Evolutionary conservation across 2,329 filamentous ascomycete species (phyloP).

Genomic region (Fusarium concolor): DNA sequence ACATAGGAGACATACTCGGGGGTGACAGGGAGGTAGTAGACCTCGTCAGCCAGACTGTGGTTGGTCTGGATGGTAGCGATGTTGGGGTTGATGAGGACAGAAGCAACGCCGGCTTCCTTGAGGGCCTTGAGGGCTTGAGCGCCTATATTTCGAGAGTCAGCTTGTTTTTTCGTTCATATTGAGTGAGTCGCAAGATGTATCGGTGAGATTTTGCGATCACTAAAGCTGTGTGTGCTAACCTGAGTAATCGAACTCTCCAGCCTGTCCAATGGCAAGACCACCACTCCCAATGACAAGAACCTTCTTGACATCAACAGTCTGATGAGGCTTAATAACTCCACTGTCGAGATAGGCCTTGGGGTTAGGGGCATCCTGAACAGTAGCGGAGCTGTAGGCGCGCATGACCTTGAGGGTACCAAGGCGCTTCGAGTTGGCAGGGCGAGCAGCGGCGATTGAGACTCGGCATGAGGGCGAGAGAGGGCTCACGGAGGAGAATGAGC

Average conservation of each 20-base stretch:
- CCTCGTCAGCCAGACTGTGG: constrained; percentile 94
- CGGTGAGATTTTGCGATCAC: constrained; percentile 12
- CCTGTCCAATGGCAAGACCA: constrained; percentile 95
- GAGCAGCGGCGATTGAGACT: constrained; percentile 45
- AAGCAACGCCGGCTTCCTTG: constrained; percentile 92
- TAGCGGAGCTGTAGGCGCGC: constrained; percentile 56
- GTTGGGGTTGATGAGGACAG: constrained; percentile 96
- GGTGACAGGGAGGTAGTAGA: constrained; percentile 98
- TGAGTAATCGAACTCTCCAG: constrained; percentile 98
- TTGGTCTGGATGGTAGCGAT: constrained; percentile 99
- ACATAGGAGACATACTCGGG: constrained; percentile 98
- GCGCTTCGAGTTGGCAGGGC: constrained; percentile 56
- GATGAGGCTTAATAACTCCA: constrained; percentile 82
- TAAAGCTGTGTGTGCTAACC: constrained; percentile 67
- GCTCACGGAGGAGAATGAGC: constrained; percentile 57
- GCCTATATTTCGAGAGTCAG: constrained; percentile 64
- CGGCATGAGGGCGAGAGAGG: constrained; percentile 46
- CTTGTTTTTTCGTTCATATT: constrained; percentile 25
- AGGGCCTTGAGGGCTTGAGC: constrained; percentile 96
- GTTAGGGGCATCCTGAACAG: constrained; percentile 77
- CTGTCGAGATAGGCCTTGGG: constrained; percentile 90
- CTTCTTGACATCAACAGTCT: constrained; percentile 93
- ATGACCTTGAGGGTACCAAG: constrained; percentile 61
- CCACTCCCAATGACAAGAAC: constrained; percentile 96
- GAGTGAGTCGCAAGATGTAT: constrained; percentile 31